Evolutionary conservation across 768 basidiomycete genomes (phyloP).

Genomic region (Daedaleopsis sinensis): DNA sequence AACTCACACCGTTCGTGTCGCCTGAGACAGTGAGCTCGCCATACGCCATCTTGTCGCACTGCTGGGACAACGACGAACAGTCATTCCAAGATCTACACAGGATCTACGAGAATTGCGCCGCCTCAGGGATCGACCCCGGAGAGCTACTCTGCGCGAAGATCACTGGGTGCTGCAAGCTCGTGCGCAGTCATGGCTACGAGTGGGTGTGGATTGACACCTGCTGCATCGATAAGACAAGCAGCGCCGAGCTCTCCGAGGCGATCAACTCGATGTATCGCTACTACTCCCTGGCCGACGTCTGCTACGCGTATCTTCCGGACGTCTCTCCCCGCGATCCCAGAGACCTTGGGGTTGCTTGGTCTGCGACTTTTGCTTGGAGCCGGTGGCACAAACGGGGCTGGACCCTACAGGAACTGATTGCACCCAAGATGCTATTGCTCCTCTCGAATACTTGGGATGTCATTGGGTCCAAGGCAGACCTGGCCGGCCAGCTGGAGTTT

Average conservation of each 20-base stretch:
- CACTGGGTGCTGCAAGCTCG: no score
- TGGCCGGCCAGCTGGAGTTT: not conserved
- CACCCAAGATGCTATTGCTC: not conserved
- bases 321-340: not conserved
- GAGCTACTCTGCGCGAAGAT: no score
- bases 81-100: no score
- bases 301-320: not conserved
- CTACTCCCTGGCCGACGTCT: not conserved
- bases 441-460: not conserved
- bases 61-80: no score
- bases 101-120: no score
- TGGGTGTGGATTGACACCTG: not conserved
- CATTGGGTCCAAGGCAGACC: not conserved
- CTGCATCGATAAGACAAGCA: slow-evolving; percentile 1
- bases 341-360: not conserved
- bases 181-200: no score
- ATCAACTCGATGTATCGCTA: not conserved
- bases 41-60: no score
- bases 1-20: no score
- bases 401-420: not conserved
- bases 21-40: no score
- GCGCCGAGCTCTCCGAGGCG: not conserved
- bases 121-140: no score
- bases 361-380: not conserved
- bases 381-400: not conserved